phyloP scores from a whole-genome alignment of 2,329 filamentous ascomycete species.

The Exophiala oligosperma region DNA sequence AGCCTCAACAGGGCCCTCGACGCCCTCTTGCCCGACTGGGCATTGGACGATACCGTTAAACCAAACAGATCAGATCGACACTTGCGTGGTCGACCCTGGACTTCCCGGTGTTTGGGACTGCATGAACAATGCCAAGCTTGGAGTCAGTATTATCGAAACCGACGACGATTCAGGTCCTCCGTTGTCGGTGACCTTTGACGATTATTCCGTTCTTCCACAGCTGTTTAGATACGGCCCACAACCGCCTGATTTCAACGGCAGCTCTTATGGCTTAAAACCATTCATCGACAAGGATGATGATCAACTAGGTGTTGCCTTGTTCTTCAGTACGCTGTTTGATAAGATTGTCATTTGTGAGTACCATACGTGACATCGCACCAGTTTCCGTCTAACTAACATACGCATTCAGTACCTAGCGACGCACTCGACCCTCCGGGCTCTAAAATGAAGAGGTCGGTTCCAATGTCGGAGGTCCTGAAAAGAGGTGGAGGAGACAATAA shows the following conservation, averaged over 20 bases:
- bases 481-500: not conserved
- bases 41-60: constrained; percentile 49
- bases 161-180: constrained; percentile 29
- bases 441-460: constrained; percentile 33
- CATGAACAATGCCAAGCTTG: constrained; percentile 35
- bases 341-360: constrained; percentile 58
- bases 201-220: constrained; percentile 37
- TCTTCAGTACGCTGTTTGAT: constrained; percentile 63
- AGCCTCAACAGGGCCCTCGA: constrained; percentile 47
- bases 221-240: constrained; percentile 62
- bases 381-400: not conserved
- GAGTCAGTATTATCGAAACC: constrained; percentile 34
- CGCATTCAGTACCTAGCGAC: constrained; percentile 36
- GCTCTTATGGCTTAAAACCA: constrained; percentile 51
- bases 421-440: constrained; percentile 34
- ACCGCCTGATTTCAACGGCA: constrained; percentile 49
- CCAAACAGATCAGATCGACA: constrained; percentile 46
- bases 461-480: constrained; percentile 12
- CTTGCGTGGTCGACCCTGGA: constrained; percentile 49
- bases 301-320: constrained; percentile 61
- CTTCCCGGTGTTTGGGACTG: constrained; percentile 55
- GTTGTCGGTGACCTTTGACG: constrained; percentile 40
- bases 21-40: constrained; percentile 47
- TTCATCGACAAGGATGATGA: constrained; percentile 59
- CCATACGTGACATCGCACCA: not conserved